These are phyloP conservation scores for Globisporangium spinosum DNA, from an alignment of 352 stramenopile species.

Conservation along the genomic window DNA sequence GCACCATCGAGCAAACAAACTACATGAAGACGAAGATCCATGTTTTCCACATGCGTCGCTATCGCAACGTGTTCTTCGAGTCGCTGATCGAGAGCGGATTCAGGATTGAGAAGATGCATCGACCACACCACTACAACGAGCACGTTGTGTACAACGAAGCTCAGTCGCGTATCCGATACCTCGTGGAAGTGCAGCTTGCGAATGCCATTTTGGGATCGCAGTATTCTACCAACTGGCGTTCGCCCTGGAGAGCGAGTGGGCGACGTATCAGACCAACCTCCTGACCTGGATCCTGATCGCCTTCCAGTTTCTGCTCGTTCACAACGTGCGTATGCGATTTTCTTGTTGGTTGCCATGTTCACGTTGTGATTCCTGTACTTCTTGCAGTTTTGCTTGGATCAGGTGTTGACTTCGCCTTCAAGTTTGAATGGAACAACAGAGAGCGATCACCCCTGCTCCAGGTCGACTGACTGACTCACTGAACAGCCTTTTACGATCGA, in stretches of 20 bases:
- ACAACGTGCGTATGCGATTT: neutral
- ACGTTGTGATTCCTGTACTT: too few species aligned
- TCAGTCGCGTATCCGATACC: slow-evolving; percentile 68
- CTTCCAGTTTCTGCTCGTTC: neutral
- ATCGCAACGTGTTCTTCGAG: slow-evolving; percentile 7
- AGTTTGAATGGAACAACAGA: neutral
- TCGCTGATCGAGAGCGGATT: neutral
- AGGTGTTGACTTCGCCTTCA: neutral
- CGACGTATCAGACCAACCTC: neutral
- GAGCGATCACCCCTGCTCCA: neutral
- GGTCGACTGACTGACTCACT: too few species aligned
- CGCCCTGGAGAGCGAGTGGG: neutral
- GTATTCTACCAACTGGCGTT: slow-evolving; percentile 29
- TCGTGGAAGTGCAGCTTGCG: slow-evolving; percentile 49
- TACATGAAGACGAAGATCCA: neutral
- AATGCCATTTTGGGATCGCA: slow-evolving; percentile 13
- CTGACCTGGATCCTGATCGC: neutral
- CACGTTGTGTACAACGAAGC: slow-evolving; percentile 75
- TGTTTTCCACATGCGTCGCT: neutral
- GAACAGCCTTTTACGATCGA: too few species aligned
- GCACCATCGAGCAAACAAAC: neutral
- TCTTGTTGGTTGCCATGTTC: too few species aligned
- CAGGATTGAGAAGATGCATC: neutral
- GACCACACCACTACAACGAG: slow-evolving; percentile 46
- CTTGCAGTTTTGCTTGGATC: too few species aligned